Evolutionary conservation across 2,329 filamentous ascomycete genomes (phyloP), one percentile per base, ranked within the genome.

Genomic region (Ramichloridium luteum): DNA sequence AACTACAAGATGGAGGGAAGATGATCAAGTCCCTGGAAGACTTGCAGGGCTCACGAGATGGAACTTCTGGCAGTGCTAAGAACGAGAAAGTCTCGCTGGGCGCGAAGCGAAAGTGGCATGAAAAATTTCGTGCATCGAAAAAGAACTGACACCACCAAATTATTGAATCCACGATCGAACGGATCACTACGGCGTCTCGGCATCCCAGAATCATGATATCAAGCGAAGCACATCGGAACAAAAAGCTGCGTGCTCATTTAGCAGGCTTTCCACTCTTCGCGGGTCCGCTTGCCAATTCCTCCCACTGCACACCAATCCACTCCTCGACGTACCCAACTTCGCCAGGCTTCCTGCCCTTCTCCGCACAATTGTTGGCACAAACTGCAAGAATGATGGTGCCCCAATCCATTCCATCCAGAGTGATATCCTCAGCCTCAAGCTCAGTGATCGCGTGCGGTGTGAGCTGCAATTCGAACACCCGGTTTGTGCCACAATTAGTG

Each of bases 281-380:
- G n/a, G n/a, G n/a, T n/a, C n/a, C n/a, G n/a, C n/a, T n/a, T n/a
- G n/a, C 52, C 25, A 63, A 49, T 57, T 94, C 86, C 59, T 98
- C 90, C 90, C 88, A 98, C 58, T 98, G 90, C 42, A 96, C 90
- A 5, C 88, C 90, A n/a, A 72, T 76, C 88, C 90, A 98, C 59
- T 98, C 90, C 63, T 96, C 90, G 12, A 85, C 50, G 58, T 92
- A 96, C 2, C 77, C 82, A 1, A 76, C 71, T 49, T 75, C 68
- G 0, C 75, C 80, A 20, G 68, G 62, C 30, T 43, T 38, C 5
- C 74, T 67, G 1, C 70, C 69, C 4, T 56, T 56, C 11, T 74
- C 72, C 47, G 69, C 65, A 53, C 90, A 96, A 55, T 96, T 83
- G 50, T 61, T 72, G 43, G 70, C 73, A 55, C 90, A 98, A 5